Conservation (phyloP, 2,329 filamentous ascomycete genomes). For the Fusarium zealandicum region DNA sequence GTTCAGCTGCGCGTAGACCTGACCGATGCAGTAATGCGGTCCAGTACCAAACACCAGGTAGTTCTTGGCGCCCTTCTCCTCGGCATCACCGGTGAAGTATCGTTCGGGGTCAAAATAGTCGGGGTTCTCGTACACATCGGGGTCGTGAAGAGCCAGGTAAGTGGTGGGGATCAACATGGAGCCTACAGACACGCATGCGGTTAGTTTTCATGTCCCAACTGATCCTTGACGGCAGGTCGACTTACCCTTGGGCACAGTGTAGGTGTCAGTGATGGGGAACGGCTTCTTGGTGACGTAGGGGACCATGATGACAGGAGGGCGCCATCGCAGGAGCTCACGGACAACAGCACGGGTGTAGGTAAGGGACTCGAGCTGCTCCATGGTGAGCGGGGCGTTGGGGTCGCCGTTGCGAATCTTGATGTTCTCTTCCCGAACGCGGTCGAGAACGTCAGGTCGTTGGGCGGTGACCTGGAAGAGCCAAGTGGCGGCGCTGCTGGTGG, state of each 20-base stretch:
- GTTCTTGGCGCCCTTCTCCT: conserved; percentile 88
- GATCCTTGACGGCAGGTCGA: background rate
- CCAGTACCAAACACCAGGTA: conserved; percentile 96
- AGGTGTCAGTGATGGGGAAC: conserved; percentile 86
- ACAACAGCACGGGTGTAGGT: conserved; percentile 91
- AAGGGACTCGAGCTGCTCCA: conserved; percentile 89
- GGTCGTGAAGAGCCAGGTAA: conserved; percentile 89
- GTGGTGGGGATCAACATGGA: conserved; percentile 95
- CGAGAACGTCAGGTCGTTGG: conserved; percentile 89
- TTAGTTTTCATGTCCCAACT: conserved; percentile 15
- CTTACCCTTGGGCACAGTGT: conserved; percentile 89
- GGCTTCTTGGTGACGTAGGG: conserved; percentile 94
- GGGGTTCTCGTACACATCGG: conserved; percentile 88
- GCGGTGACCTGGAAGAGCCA: conserved; percentile 97
- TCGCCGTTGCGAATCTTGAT: conserved; percentile 78
- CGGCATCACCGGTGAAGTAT: conserved; percentile 89
- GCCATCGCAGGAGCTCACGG: conserved; percentile 89
- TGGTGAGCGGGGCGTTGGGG: conserved; percentile 70
- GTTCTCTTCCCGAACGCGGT: conserved; percentile 92
- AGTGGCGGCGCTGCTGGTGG: conserved; percentile 89
- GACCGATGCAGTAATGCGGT: conserved; percentile 94
- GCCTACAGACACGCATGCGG: conserved; percentile 52
- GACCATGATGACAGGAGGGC: conserved; percentile 96
- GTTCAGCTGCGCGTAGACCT: conserved; percentile 89
- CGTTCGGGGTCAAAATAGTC: conserved; percentile 90